A percentile compares a stretch with the other conserved stretches of the same genome.
phyloP scores from a whole-genome alignment of 2,329 filamentous ascomycete species.

The Acrocalymma vagum region DNA sequence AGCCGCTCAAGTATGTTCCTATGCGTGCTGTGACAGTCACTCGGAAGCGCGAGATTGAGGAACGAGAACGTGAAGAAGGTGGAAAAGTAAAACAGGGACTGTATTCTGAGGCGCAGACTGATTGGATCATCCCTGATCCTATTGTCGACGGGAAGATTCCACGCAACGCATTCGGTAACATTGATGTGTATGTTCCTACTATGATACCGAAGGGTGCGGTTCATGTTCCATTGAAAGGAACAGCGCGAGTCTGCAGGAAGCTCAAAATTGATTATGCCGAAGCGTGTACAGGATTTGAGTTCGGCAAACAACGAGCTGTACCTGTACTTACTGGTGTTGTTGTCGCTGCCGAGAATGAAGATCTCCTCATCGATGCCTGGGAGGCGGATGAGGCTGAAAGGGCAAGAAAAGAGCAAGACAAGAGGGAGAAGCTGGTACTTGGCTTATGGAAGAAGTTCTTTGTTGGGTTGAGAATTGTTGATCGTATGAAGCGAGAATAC shows the following conservation, averaged over 20 bases:
- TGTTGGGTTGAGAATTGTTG: slow-evolving; percentile 81
- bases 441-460: slow-evolving; percentile 86
- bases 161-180: slow-evolving; percentile 95
- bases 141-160: slow-evolving; percentile 87
- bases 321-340: slow-evolving; percentile 92
- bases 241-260: slow-evolving; percentile 81
- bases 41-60: slow-evolving; percentile 86
- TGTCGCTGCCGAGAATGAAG: slow-evolving; percentile 80
- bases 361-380: slow-evolving; percentile 79
- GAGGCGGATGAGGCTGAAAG: slow-evolving; percentile 76
- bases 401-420: slow-evolving; percentile 79
- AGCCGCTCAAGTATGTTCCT: slow-evolving; percentile 85
- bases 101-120: slow-evolving; percentile 84
- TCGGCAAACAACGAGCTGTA: slow-evolving; percentile 92
- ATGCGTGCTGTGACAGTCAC: slow-evolving; percentile 91
- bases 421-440: slow-evolving; percentile 77
- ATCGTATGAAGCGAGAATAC: slow-evolving; percentile 43
- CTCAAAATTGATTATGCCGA: slow-evolving; percentile 90
- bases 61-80: slow-evolving; percentile 79
- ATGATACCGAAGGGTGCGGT: slow-evolving; percentile 90
- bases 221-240: slow-evolving; percentile 82
- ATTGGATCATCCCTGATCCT: slow-evolving; percentile 92
- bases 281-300: slow-evolving; percentile 95
- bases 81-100: slow-evolving; percentile 87
- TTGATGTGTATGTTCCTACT: slow-evolving; percentile 91